Evolutionary conservation across 73 alveolate species (phyloP), one percentile per base, ranked within the genome.

Genomic region (Urostyla sp.): DNA sequence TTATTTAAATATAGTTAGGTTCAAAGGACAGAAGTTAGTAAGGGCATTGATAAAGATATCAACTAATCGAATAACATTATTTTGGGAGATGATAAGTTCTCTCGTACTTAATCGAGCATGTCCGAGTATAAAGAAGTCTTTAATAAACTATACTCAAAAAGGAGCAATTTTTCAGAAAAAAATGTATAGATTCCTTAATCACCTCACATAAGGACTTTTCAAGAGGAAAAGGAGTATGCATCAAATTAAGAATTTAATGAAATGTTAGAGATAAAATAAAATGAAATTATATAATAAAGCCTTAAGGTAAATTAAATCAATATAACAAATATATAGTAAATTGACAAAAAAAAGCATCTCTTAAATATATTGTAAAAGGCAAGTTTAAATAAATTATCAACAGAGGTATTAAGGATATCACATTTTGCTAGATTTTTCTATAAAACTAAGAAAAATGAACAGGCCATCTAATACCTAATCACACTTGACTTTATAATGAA

Each of bases 401-500:
- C 80, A 7, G 92, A 84, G 72, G 75, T 84, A 7, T 28, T 35
- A 40, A 58, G 75, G 35, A 21, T 84, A 10, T 34, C 74, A 4
- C 24, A 27, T 0, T 84, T 84, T 59, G 61, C 85, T 11, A 84
- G 60, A 40, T 67, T 52, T 0, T 48, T 69, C 7, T 76, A 40
- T 15, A 35, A 58, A 26, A 24, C 44, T 0, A 18, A 21, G 10
- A 13, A 51, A 15, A 75, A 75, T 20, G 88, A 75, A 0, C 45
- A 67, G 31, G 79, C 69, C 0, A 48, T 84, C 26, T 16, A 26
- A 36, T 84, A 75, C 40, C 50, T 84, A 4, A 63, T 84, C 30
- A 30, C 84, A 20, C 88, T 84, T 24, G 92, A 84, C 49, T 84
- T 78, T 53, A 58, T 75, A 1, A 76, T 84, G 1, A 84, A 84